Percentiles rank a stretch among this genome's conserved stretches.
Evolutionary conservation across 73 alveolate genomes (phyloP).

Genomic region (Loxodes magnus): DNA sequence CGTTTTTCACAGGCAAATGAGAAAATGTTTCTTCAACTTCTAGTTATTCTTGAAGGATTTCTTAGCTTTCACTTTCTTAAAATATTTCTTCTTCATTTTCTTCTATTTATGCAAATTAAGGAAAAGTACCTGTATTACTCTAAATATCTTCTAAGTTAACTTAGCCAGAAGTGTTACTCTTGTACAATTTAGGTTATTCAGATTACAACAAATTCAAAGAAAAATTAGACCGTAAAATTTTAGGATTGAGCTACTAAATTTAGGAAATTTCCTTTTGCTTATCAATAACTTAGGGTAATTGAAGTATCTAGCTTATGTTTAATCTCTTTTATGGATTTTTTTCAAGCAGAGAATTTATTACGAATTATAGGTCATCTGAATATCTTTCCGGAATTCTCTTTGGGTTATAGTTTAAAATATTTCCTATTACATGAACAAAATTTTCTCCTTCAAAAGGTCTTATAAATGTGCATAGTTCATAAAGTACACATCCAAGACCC

Average conservation of each 20-base stretch:
- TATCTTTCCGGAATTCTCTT: conserved; percentile 18
- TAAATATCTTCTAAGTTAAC: no score
- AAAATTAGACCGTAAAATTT: no score
- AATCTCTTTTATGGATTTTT: not conserved
- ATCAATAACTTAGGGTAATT: not conserved
- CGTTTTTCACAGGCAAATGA: no score
- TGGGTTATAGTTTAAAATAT: conserved; percentile 31
- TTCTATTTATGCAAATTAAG: not conserved
- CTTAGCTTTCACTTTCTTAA: not conserved
- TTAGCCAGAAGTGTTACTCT: no score
- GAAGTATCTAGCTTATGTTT: not conserved
- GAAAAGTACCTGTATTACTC: not conserved
- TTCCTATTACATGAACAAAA: conserved; percentile 22
- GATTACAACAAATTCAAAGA: no score
- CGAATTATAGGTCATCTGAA: not conserved
- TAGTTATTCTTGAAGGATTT: no score
- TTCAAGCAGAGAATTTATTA: not conserved
- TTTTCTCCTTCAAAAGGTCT: conserved; percentile 47
- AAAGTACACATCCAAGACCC: conserved; percentile 41
- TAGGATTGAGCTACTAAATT: no score
- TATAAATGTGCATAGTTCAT: conserved; percentile 46
- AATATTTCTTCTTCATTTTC: no score
- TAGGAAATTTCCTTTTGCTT: not conserved
- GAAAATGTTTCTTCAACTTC: no score
- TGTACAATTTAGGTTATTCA: no score